Evolutionary conservation across 208 protist genomes (phyloP).

Genomic region (Leishmania mexicana): DNA sequence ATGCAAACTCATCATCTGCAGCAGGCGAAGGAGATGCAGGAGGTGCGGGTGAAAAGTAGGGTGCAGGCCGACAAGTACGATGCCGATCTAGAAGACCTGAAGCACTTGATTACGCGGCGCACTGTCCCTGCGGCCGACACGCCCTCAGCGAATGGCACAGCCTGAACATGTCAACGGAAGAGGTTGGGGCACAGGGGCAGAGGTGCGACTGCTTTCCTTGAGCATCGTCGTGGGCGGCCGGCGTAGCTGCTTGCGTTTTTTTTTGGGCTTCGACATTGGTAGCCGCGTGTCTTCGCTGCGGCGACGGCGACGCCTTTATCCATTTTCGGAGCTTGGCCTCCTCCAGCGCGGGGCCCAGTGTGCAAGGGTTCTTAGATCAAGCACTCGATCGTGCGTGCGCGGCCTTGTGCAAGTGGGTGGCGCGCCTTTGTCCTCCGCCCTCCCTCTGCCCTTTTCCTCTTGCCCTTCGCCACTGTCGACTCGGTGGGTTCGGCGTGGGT

Average conservation of each 20-base stretch:
- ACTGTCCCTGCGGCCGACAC: neutral
- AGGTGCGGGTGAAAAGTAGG: conserved; percentile 34
- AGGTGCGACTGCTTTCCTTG: neutral
- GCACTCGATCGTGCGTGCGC: neutral
- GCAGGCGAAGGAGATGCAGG: conserved; percentile 26
- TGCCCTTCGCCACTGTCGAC: neutral
- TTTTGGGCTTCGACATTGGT: neutral
- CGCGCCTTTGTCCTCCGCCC: neutral
- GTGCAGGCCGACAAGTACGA: conserved; percentile 34
- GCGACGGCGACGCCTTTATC: neutral
- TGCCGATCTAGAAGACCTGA: conserved; percentile 49
- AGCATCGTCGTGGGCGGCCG: neutral
- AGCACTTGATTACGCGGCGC: conserved; percentile 16
- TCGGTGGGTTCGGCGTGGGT: neutral
- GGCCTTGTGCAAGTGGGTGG: neutral
- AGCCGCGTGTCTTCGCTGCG: neutral
- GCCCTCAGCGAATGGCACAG: neutral
- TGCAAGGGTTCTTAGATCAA: neutral
- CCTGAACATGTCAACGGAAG: neutral
- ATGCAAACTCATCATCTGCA: conserved; percentile 38
- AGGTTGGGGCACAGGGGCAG: neutral
- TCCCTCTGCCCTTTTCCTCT: neutral
- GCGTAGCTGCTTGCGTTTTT: neutral
- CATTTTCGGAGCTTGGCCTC: neutral
- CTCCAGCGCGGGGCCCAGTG: neutral